Percentiles rank a stretch among this genome's conserved stretches.
Evolutionary conservation across 768 basidiomycete species (phyloP).

Genomic region (Hypholoma sublateritium): DNA sequence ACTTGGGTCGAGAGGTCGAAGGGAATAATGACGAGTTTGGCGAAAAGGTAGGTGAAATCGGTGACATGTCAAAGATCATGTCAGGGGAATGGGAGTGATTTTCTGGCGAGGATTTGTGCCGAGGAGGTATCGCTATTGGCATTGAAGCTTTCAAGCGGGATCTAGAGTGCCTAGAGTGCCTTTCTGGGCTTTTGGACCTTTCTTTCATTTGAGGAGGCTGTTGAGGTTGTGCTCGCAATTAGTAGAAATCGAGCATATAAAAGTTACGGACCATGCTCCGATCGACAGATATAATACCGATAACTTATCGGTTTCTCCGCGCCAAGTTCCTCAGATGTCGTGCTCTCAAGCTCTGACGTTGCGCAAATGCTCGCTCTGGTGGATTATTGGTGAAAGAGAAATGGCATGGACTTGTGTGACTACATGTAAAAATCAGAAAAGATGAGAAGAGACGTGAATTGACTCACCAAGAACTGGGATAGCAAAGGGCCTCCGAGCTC

Average conservation of each 20-base stretch:
- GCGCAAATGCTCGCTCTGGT: background rate
- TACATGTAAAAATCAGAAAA: background rate
- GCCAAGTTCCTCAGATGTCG: background rate
- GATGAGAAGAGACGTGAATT: background rate
- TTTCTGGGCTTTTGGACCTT: constrained; percentile 17
- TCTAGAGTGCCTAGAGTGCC: constrained; percentile 14
- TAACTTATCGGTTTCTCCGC: background rate
- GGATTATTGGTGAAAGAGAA: background rate
- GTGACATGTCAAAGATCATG: constrained; percentile 56
- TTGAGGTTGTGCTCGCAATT: background rate
- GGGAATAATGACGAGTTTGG: constrained; percentile 18
- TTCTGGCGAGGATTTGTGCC: constrained; percentile 29
- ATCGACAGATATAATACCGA: background rate
- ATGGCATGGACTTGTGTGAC: background rate
- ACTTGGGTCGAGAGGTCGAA: constrained; percentile 16
- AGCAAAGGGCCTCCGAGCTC: background rate
- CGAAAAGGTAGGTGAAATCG: constrained; percentile 31
- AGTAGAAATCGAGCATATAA: background rate
- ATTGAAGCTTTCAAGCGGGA: constrained; percentile 28
- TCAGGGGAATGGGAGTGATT: constrained; percentile 34
- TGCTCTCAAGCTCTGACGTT: background rate
- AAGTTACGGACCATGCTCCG: constrained; percentile 15
- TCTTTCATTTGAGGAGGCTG: constrained; percentile 17
- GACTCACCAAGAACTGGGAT: background rate
- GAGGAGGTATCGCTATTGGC: constrained; percentile 47